Conservation (phyloP, 129 eudicot species). For the Chrysanthemum makinoi region DNA sequence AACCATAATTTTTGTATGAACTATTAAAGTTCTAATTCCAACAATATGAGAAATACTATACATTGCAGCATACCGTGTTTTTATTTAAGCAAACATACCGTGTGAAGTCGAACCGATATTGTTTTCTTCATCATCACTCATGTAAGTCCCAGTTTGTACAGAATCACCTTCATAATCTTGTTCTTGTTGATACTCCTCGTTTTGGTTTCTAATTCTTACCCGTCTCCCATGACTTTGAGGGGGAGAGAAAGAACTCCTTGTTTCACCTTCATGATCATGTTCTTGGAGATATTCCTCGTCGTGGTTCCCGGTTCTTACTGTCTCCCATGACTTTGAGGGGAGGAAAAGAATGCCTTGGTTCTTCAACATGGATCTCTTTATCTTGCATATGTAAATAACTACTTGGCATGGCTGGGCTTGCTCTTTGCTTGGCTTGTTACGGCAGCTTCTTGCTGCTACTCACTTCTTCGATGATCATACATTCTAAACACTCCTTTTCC, state of each 20-base stretch:
- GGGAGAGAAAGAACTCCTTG: constrained; percentile 1
- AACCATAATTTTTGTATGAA: too few relatives aligned
- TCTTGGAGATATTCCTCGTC: not conserved
- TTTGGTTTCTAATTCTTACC: not conserved
- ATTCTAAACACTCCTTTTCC: not conserved
- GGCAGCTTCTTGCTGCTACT: not conserved
- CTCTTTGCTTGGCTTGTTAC: too few relatives aligned
- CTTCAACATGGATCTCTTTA: too few relatives aligned
- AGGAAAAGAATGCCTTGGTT: too few relatives aligned
- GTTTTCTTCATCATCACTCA: not conserved
- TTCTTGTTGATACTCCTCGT: not conserved
- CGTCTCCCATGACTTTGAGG: not conserved
- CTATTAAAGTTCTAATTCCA: too few relatives aligned
- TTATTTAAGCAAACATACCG: not conserved
- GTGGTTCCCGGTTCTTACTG: too few relatives aligned
- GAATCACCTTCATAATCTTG: not conserved
- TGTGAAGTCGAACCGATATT: constrained; percentile 7
- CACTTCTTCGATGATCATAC: not conserved
- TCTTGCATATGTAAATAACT: too few relatives aligned
- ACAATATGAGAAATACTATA: too few relatives aligned
- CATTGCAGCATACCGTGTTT: too few relatives aligned
- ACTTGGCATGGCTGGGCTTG: too few relatives aligned
- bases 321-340: too few relatives aligned
- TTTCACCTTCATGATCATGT: not conserved
- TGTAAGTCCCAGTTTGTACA: not conserved